Evolutionary conservation across 73 alveolate genomes (phyloP).

Genomic region (Breviolum minutum): DNA sequence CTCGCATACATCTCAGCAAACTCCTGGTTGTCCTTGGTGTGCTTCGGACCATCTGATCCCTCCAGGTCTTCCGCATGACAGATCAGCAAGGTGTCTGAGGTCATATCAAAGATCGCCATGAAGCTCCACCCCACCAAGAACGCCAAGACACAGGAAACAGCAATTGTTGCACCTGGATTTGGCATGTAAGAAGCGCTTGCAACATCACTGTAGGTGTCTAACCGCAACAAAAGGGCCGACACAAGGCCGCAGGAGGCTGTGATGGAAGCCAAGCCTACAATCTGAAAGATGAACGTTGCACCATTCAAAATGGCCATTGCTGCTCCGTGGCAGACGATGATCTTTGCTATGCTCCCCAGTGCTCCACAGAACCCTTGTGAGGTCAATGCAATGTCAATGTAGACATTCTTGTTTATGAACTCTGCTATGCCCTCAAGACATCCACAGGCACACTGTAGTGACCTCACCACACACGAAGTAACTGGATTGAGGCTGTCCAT

Average conservation of each 20-base stretch:
- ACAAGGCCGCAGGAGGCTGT: slow-evolving; percentile 44
- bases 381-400: slow-evolving; percentile 90
- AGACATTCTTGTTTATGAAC: slow-evolving; percentile 58
- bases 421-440: slow-evolving; percentile 29
- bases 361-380: slow-evolving; percentile 65
- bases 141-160: slow-evolving; percentile 33
- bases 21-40: slow-evolving; percentile 58
- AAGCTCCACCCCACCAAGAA: slow-evolving; percentile 83
- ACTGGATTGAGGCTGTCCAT: slow-evolving; percentile 21
- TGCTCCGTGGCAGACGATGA: slow-evolving; percentile 79
- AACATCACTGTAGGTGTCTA: slow-evolving; percentile 4
- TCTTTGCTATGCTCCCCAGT: slow-evolving; percentile 43
- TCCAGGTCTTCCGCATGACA: slow-evolving; percentile 41
- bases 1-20: slow-evolving; percentile 58
- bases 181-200: slow-evolving; percentile 25
- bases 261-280: slow-evolving; percentile 76
- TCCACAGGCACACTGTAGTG: slow-evolving; percentile 11
- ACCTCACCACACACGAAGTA: slow-evolving; percentile 30
- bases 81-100: slow-evolving; percentile 67
- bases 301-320: slow-evolving; percentile 92
- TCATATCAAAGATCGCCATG: slow-evolving; percentile 88
- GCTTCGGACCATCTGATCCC: slow-evolving; percentile 42
- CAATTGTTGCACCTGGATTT: slow-evolving; percentile 44
- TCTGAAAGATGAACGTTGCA: slow-evolving; percentile 83
- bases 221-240: slow-evolving; percentile 15